Percentiles rank a stretch among this genome's conserved stretches.
Conservation (phyloP, 78 protist species). For the Monocercomonoides exilis region DNA sequence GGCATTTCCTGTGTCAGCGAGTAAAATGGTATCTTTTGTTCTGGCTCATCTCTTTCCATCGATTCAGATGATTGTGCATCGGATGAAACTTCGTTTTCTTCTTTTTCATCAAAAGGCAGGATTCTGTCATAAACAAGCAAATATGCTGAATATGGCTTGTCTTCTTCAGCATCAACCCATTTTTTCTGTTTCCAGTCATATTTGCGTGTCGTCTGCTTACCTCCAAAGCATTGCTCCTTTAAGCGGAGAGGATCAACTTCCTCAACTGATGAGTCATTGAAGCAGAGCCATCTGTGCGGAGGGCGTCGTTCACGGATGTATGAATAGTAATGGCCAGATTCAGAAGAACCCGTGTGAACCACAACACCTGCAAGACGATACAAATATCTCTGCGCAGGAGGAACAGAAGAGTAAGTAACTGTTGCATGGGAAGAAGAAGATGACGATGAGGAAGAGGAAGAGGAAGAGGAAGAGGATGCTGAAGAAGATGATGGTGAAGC, state of each 20-base stretch:
- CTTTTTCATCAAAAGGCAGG: background rate
- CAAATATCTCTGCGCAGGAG: too few species aligned
- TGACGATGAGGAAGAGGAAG: background rate
- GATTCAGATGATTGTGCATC: background rate
- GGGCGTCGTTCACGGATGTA: conserved; percentile 49
- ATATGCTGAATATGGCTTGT: conserved; percentile 64
- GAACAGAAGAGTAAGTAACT: too few species aligned
- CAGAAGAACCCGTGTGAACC: conserved; percentile 77
- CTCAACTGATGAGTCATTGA: conserved; percentile 66
- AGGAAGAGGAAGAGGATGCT: background rate
- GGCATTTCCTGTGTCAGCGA: background rate
- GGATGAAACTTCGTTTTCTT: background rate
- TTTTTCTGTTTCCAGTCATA: background rate
- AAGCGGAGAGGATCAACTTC: conserved; percentile 48
- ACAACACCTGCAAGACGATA: conserved; percentile 70
- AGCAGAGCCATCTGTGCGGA: conserved; percentile 53
- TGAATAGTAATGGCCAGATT: conserved; percentile 76
- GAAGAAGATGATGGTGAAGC: background rate
- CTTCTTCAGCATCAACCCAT: background rate
- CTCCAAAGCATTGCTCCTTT: conserved; percentile 60
- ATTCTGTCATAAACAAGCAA: conserved; percentile 66
- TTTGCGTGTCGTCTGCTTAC: conserved; percentile 17
- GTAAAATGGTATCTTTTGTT: background rate
- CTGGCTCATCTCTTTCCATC: background rate
- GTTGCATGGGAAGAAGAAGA: too few species aligned